A percentile compares a stretch with the other conserved stretches of the same genome.
Conservation (phyloP, 345 rosid species). For the Populus euphratica region DNA sequence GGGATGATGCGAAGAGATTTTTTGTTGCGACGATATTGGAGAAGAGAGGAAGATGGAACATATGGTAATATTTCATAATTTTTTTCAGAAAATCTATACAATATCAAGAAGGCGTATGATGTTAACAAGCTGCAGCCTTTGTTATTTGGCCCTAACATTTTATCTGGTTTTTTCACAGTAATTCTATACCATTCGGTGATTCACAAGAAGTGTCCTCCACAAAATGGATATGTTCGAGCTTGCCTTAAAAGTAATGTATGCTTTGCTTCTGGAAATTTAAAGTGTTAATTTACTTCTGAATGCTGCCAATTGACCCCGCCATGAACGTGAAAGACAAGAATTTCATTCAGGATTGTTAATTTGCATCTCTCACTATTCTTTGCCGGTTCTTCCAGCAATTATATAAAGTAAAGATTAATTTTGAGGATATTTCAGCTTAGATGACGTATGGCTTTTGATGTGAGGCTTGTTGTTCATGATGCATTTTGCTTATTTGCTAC, state of each 20-base stretch:
- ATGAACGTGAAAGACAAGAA: neutral
- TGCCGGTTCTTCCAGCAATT: neutral
- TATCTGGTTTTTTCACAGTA: constrained; percentile 45
- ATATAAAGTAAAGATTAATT: neutral
- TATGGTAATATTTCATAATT: constrained; percentile 46
- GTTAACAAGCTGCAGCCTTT: neutral
- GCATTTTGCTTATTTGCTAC: neutral
- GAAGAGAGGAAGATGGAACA: constrained; percentile 95
- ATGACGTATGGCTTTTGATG: neutral
- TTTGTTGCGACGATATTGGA: constrained; percentile 80
- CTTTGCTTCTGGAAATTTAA: constrained; percentile 27
- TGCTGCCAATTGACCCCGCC: constrained; percentile 2
- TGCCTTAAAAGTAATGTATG: constrained; percentile 75
- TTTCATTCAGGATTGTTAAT: neutral
- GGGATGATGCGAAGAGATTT: constrained; percentile 80
- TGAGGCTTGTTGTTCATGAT: neutral
- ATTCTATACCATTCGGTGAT: constrained; percentile 80
- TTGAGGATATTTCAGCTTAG: neutral
- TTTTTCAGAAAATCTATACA: neutral
- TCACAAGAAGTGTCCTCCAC: constrained; percentile 72
- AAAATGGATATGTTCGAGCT: constrained; percentile 80
- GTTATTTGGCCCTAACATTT: neutral
- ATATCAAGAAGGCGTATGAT: neutral
- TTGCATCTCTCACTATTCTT: neutral
- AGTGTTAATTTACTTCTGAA: neutral